A percentile compares a stretch with the other conserved stretches of the same genome.
phyloP scores from a whole-genome alignment of 257 asterid species.

The Lycium ferocissimum region DNA sequence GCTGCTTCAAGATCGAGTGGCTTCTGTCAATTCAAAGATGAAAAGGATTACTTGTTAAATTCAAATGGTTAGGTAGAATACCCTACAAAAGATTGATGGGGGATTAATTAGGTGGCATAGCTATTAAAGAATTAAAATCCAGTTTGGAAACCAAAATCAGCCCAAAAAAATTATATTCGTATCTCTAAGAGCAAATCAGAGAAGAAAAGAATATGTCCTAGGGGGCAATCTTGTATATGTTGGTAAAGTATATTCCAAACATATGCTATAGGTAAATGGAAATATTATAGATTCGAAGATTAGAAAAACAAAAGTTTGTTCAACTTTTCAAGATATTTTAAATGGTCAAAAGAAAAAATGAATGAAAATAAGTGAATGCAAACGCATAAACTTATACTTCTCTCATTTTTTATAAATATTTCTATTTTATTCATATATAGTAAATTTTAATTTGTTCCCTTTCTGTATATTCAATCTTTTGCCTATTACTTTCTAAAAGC shows the following conservation, averaged over 20 bases:
- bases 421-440: neutral
- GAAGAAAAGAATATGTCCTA: neutral
- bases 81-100: neutral
- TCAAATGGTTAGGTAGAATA: neutral
- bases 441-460: neutral
- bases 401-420: neutral
- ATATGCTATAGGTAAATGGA: neutral
- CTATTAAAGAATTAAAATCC: neutral
- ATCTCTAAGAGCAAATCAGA: neutral
- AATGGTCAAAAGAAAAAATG: neutral
- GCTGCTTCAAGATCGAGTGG: neutral
- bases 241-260: neutral
- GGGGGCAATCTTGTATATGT: neutral
- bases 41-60: neutral
- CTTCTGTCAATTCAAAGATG: neutral
- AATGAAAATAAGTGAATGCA: neutral
- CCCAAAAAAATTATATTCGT: neutral
- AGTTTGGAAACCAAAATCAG: neutral
- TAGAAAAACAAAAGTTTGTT: neutral
- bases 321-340: neutral
- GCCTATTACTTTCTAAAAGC: neutral
- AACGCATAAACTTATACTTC: neutral
- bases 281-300: neutral
- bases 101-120: neutral
- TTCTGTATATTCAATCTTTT: neutral